phyloP scores from a whole-genome alignment of 805 yeast genomes.

The Pichia thaimueangensis region DNA sequence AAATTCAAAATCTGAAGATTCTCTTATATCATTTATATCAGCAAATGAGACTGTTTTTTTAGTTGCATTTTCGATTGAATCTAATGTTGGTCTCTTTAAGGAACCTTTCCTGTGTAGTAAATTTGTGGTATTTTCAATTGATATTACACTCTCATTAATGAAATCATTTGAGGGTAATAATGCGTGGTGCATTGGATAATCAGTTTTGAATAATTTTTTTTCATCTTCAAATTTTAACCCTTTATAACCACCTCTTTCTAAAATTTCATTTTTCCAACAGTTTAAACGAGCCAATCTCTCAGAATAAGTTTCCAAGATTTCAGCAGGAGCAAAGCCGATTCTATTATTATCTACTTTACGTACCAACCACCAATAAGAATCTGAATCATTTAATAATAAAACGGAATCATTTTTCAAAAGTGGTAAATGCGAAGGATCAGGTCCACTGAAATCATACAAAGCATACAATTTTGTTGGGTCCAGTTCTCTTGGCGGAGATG shows the following conservation, averaged over 20 bases:
- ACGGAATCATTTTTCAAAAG: constrained; percentile 78
- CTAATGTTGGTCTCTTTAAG: constrained; percentile 8
- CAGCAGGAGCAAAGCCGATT: constrained; percentile 96
- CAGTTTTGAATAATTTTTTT: constrained; percentile 20
- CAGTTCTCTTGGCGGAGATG: constrained; percentile 73
- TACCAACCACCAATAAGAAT: constrained; percentile 96
- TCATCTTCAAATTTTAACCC: constrained; percentile 22
- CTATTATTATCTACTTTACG: constrained; percentile 32
- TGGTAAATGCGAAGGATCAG: constrained; percentile 88
- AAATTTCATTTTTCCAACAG: constrained; percentile 84
- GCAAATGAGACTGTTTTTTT: constrained; percentile 30
- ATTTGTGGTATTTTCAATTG: constrained; percentile 16
- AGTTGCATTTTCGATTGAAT: background rate
- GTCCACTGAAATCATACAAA: constrained; percentile 79
- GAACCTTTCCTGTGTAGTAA: constrained; percentile 18
- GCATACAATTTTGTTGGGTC: constrained; percentile 85
- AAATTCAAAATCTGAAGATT: background rate
- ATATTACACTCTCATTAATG: constrained; percentile 12
- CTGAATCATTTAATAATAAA: constrained; percentile 75
- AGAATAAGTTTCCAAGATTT: constrained; percentile 82
- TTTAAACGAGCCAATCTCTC: constrained; percentile 89
- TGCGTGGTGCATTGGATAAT: constrained; percentile 14
- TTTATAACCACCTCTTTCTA: constrained; percentile 33
- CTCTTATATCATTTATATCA: constrained; percentile 8
- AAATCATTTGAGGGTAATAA: background rate